phyloP scores from a whole-genome alignment of 352 stramenopile species.

The Phytophthora tubulina region DNA sequence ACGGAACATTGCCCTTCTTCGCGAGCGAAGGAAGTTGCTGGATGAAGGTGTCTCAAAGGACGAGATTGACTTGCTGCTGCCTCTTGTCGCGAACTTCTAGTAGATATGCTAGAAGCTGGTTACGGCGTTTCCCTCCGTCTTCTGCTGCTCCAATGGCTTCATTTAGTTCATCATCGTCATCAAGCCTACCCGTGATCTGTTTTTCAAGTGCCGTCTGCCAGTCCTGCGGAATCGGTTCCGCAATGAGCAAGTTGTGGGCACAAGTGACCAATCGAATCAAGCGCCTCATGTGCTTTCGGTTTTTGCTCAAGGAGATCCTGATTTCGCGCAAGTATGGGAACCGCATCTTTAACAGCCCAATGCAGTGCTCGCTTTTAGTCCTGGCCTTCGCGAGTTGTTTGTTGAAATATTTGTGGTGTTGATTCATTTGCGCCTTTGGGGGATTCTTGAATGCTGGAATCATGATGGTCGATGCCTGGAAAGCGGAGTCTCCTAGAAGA shows the following conservation, averaged over 20 bases:
- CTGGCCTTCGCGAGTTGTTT: slow-evolving; percentile 22
- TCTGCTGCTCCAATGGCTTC: slow-evolving; percentile 10
- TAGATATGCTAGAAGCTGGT: slow-evolving; percentile 27
- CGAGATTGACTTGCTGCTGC: slow-evolving; percentile 23
- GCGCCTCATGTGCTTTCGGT: slow-evolving; percentile 24
- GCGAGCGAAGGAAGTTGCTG: slow-evolving; percentile 22
- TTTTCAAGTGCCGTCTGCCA: slow-evolving; percentile 13
- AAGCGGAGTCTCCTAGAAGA: slow-evolving; percentile 32
- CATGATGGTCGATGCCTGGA: slow-evolving; percentile 29
- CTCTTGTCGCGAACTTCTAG: slow-evolving; percentile 17
- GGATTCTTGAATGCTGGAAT: slow-evolving; percentile 35
- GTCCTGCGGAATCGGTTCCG: slow-evolving; percentile 18
- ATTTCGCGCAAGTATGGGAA: slow-evolving; percentile 36
- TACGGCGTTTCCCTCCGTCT: slow-evolving; percentile 1
- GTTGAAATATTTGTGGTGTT: slow-evolving; percentile 32
- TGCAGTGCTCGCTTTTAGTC: slow-evolving; percentile 42
- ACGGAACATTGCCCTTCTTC: slow-evolving; percentile 15
- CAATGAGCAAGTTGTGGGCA: slow-evolving; percentile 35
- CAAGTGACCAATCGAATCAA: slow-evolving; percentile 29
- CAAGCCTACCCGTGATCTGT: slow-evolving; percentile 2
- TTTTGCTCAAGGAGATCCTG: slow-evolving; percentile 21
- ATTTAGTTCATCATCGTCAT: slow-evolving; percentile 33
- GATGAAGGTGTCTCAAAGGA: slow-evolving; percentile 29
- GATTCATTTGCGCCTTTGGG: slow-evolving; percentile 13
- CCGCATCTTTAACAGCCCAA: slow-evolving; percentile 35